These are phyloP conservation scores for Paracoccidioides lutzii DNA, from an alignment of 2,329 filamentous ascomycete species.

Conservation along the genomic window DNA sequence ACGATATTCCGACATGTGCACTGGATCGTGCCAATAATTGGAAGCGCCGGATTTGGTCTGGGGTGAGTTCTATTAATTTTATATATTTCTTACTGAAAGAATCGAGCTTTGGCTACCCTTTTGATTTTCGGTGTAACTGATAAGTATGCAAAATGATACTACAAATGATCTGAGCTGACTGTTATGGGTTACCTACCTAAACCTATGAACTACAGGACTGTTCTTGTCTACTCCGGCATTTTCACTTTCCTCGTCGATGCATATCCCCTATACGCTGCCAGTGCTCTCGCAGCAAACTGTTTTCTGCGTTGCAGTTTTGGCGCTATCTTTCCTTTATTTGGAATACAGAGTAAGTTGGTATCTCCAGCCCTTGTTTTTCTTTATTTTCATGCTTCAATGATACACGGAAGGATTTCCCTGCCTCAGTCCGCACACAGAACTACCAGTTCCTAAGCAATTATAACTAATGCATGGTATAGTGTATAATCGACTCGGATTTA, in stretches of 20 bases:
- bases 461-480: conserved; percentile 17
- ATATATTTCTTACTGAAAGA: not conserved
- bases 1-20: conserved; percentile 60
- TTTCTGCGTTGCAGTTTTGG: conserved; percentile 69
- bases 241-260: conserved; percentile 74
- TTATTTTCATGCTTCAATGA: not conserved
- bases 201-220: conserved; percentile 39
- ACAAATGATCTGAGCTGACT: not conserved
- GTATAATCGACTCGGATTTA: conserved; percentile 34
- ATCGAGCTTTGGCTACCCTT: not conserved
- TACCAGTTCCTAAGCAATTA: not conserved
- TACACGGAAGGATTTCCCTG: too few species aligned
- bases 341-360: conserved; percentile 37
- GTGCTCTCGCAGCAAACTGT: conserved; percentile 69
- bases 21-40: conserved; percentile 66
- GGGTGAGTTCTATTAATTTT: conserved; percentile 41
- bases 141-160: not conserved
- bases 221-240: conserved; percentile 69
- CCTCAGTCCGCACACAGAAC: too few species aligned
- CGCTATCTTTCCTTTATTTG: conserved; percentile 65
- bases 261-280: conserved; percentile 36
- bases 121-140: not conserved
- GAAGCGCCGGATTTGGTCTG: conserved; percentile 55
- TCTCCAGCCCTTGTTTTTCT: not conserved
- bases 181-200: not conserved